Conservation (phyloP, 2,329 filamentous ascomycete genomes). For the Penicillium nordicum region DNA sequence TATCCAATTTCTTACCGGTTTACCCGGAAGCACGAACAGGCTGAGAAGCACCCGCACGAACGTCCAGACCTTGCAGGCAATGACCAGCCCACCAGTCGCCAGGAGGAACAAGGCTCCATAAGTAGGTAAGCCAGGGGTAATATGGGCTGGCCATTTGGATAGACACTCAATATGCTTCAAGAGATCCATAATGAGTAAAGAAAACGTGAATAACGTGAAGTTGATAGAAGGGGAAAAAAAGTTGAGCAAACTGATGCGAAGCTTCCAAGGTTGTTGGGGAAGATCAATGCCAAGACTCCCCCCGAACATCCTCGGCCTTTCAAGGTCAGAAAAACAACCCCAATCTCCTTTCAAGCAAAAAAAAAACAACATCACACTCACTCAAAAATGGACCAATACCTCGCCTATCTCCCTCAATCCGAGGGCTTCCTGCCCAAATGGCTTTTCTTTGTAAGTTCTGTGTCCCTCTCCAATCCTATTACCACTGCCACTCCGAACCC, state of each 20-base stretch:
- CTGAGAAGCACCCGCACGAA: slow-evolving; percentile 62
- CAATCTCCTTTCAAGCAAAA: neutral
- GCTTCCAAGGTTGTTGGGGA: slow-evolving; percentile 21
- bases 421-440: slow-evolving; percentile 60
- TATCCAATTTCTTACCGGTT: slow-evolving; percentile 39
- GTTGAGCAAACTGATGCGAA: slow-evolving; percentile 2
- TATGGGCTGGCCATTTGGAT: slow-evolving; percentile 34
- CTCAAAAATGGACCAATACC: slow-evolving; percentile 26
- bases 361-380: neutral
- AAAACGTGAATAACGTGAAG: neutral
- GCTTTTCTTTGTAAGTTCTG: slow-evolving; percentile 58
- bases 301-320: slow-evolving; percentile 22
- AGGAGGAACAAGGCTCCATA: slow-evolving; percentile 37
- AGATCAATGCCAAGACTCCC: slow-evolving; percentile 23
- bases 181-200: slow-evolving; percentile 30
- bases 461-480: neutral
- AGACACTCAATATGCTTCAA: slow-evolving; percentile 31
- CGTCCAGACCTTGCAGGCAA: slow-evolving; percentile 56
- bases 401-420: slow-evolving; percentile 36
- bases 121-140: slow-evolving; percentile 37
- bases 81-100: slow-evolving; percentile 55
- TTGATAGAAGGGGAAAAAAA: slow-evolving; percentile 8
- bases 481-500: neutral
- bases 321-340: slow-evolving; percentile 4
- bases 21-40: slow-evolving; percentile 62